A percentile compares a stretch with the other conserved stretches of the same genome.
These are phyloP conservation scores for Mitragyna speciosa DNA, from an alignment of 257 asterid genomes.

Conservation along the genomic window DNA sequence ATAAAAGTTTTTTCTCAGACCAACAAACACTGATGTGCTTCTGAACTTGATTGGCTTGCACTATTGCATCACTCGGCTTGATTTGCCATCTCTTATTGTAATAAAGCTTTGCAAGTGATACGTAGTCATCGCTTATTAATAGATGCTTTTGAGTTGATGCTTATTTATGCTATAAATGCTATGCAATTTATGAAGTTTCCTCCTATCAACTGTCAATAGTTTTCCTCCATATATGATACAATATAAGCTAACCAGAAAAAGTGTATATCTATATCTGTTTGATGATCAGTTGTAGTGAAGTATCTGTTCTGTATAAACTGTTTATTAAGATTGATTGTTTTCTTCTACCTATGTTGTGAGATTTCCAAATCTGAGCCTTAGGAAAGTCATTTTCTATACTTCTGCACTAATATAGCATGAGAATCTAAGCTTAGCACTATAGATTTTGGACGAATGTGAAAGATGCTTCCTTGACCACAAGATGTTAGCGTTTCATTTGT, in stretches of 20 bases:
- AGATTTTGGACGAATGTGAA: background rate
- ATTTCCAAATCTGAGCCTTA: background rate
- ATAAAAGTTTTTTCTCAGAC: too few relatives aligned
- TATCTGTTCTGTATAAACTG: background rate
- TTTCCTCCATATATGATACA: background rate
- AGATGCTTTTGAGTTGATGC: too few relatives aligned
- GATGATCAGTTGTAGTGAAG: background rate
- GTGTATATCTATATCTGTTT: background rate
- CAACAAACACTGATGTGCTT: too few relatives aligned
- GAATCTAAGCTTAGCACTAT: background rate
- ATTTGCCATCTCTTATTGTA: too few relatives aligned
- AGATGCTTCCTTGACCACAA: background rate
- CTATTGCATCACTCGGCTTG: too few relatives aligned
- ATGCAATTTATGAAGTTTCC: too few relatives aligned
- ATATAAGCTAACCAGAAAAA: background rate
- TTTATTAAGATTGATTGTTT: background rate
- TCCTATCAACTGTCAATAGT: background rate
- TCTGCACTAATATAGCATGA: background rate
- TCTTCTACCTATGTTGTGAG: background rate
- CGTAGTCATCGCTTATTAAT: too few relatives aligned
- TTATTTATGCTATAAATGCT: too few relatives aligned
- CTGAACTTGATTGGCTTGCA: too few relatives aligned
- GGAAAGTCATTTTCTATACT: background rate
- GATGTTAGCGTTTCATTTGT: background rate
- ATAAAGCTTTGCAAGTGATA: too few relatives aligned